Evolutionary conservation across 202 grass and related monocot species (phyloP).

Genomic region (Carex sylvatica): DNA sequence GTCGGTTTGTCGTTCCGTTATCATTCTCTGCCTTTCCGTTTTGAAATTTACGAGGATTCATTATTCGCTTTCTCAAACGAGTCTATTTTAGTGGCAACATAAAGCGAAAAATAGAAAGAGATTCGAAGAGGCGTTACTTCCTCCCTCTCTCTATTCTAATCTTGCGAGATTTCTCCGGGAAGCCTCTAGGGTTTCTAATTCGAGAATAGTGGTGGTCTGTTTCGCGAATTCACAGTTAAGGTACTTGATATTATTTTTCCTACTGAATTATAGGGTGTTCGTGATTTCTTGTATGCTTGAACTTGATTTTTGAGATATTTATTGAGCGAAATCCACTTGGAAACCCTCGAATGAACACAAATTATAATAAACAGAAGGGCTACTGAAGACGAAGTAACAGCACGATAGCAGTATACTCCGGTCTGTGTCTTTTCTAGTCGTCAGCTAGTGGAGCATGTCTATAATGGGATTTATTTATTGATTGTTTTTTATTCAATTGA

Average conservation of each 20-base stretch:
- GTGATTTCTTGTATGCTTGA: background rate
- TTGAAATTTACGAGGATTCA: constrained; percentile 4
- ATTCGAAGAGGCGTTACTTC: background rate
- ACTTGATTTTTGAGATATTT: background rate
- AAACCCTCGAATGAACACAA: background rate
- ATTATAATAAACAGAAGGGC: background rate
- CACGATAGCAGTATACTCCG: background rate
- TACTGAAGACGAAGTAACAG: background rate
- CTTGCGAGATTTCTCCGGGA: background rate
- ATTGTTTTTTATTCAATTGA: background rate
- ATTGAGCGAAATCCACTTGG: background rate
- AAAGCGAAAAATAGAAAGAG: constrained; percentile 13
- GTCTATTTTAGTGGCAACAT: background rate
- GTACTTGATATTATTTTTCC: constrained; percentile 2
- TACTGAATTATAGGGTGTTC: background rate
- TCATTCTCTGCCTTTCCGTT: background rate
- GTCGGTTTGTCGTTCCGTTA: constrained; percentile 13
- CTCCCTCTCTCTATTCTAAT: background rate
- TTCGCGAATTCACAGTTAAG: background rate
- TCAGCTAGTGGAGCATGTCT: background rate
- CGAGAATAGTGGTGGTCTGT: background rate
- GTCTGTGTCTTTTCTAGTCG: background rate
- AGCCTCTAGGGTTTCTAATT: constrained; percentile 26
- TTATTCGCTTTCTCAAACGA: background rate
- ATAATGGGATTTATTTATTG: background rate